Base-by-base conservation (phyloP, 2,329 filamentous ascomycete species). In the Malbranchea zuffiana region DNA sequence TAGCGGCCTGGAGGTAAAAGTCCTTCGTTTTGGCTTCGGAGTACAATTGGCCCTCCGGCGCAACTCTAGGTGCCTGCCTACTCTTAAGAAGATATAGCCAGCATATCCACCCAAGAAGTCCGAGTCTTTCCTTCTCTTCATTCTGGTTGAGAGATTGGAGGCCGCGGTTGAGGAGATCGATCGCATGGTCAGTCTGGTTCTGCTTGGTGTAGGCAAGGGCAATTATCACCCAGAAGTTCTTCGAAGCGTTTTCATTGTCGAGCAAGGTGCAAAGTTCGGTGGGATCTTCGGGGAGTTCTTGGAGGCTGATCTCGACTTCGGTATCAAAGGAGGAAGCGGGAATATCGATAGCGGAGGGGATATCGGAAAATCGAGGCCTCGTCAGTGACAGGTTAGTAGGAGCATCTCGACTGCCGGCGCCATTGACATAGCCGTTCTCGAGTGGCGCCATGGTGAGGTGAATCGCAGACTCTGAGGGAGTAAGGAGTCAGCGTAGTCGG, bases 191-290 rank as follows among this genome's bases (percentile, higher is more conserved):
- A 44, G 90, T 75, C 64, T 93, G 93, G 55, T 80, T 79, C 64
- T 94, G 85, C 65, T 96, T 98, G 26, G 90, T 88, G 55, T 98
- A 98, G 32, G 88, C 88, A 41, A 96, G 71, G 27, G 92, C 83
- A 47, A 96, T 90, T n/a, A 85, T 88, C 70, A 98, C 88, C 92
- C 92, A 98, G 50, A 92, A 92, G 35, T 80, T 84, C 52, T 88
- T 86, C 24, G 84, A 81, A 11, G 86, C 87, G 53, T 80, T 78
- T 60, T 98, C 92, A 54, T 90, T 93, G 64, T 98, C 88, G 45
- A 98, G 77, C 34, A 98, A 72, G 19, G 84, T 90, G 60, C 90
- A 98, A 4, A 98, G 73, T 65, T 98, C 90, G 31, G 83, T 94
- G 13, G 85, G 84, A 55, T 96, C 90, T 57, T 96, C 90, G 43